These are phyloP conservation scores for Akebia trifoliata DNA, from an alignment of 164 flowering plant genomes.

Conservation along the genomic window DNA sequence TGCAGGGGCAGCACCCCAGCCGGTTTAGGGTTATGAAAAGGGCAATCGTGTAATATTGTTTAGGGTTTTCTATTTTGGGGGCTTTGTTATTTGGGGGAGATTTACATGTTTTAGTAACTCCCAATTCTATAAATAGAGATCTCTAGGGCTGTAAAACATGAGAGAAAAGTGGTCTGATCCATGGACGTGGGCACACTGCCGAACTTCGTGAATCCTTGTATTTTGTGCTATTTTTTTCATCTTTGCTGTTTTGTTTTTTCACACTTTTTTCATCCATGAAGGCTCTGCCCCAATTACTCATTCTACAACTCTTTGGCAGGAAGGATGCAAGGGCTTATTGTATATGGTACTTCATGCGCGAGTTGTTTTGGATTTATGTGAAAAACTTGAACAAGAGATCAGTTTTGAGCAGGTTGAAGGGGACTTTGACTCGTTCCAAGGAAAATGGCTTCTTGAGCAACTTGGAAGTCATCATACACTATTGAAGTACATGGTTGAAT, in stretches of 20 bases:
- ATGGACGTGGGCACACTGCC: too few species aligned
- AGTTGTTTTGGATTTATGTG: slow-evolving; percentile 83
- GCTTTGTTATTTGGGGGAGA: too few species aligned
- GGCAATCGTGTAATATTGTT: too few species aligned
- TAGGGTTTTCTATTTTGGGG: too few species aligned
- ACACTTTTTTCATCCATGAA: background rate
- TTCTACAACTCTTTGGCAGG: slow-evolving; percentile 39
- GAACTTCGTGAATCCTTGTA: too few species aligned
- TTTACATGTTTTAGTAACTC: too few species aligned
- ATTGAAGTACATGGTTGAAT: slow-evolving; percentile 78
- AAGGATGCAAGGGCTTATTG: slow-evolving; percentile 93
- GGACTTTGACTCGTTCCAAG: slow-evolving; percentile 85
- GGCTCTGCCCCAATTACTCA: background rate
- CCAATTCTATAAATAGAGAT: too few species aligned
- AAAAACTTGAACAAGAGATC: slow-evolving; percentile 73
- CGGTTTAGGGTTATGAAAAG: too few species aligned
- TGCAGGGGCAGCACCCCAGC: too few species aligned
- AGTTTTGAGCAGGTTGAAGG: slow-evolving; percentile 95
- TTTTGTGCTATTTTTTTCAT: too few species aligned
- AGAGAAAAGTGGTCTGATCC: too few species aligned
- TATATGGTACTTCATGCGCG: slow-evolving; percentile 99
- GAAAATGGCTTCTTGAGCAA: slow-evolving; percentile 87
- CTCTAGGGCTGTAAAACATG: too few species aligned
- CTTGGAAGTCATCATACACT: slow-evolving; percentile 90
- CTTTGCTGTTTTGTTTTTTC: background rate